A percentile compares a stretch with the other conserved stretches of the same genome.
Evolutionary conservation across 2,329 filamentous ascomycete species (phyloP).

Genomic region (Pseudogymnoascus pannorum): DNA sequence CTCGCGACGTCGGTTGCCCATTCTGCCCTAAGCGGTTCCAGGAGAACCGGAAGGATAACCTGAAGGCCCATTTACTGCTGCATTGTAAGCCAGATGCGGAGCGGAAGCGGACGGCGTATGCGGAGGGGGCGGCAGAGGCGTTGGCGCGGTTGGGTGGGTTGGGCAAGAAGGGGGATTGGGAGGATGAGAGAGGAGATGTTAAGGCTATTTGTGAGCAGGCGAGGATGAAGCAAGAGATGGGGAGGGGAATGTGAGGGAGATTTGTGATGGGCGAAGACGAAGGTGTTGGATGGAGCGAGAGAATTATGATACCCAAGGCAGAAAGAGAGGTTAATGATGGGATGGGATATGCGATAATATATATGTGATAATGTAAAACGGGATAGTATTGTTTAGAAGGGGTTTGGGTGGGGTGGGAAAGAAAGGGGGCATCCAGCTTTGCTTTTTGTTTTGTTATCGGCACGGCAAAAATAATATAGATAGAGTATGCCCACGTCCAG

Average conservation of each 20-base stretch:
- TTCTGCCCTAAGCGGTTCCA: constrained; percentile 20
- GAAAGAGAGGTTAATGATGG: neutral
- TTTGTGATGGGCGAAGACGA: neutral
- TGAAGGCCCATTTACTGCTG: constrained; percentile 19
- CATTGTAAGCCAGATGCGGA: constrained; percentile 13
- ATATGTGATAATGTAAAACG: neutral
- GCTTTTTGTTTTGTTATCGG: neutral
- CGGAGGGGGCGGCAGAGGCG: constrained; percentile 12
- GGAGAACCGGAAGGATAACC: constrained; percentile 21
- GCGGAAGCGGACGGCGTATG: neutral
- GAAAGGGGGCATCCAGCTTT: neutral
- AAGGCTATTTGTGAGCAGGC: neutral
- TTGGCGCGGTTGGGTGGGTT: constrained; percentile 18
- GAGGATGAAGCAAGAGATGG: neutral
- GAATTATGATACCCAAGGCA: neutral
- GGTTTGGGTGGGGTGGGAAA: neutral
- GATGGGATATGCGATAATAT: neutral
- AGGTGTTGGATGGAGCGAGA: neutral
- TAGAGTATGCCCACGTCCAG: neutral
- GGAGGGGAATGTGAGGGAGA: neutral
- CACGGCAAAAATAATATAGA: constrained; percentile 2
- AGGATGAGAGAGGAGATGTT: constrained; percentile 16
- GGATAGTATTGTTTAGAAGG: neutral
- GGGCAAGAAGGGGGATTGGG: constrained; percentile 20
- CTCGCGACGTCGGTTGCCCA: constrained; percentile 13